These are phyloP conservation scores for Catharanthus roseus DNA, from an alignment of 257 asterid genomes.

Conservation along the genomic window DNA sequence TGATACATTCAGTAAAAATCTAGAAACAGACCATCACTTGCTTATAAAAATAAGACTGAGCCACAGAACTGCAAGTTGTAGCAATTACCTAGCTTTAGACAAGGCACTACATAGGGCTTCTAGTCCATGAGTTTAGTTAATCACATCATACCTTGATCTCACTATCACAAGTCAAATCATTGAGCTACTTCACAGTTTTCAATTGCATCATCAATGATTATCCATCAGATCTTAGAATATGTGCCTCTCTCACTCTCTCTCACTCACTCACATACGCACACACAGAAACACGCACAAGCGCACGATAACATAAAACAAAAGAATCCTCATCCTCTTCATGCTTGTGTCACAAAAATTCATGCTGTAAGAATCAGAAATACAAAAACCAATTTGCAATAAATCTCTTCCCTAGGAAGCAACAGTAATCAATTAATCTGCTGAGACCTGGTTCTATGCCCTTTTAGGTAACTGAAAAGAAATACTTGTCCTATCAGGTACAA, in stretches of 20 bases:
- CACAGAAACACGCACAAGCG: neutral
- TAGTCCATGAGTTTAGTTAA: neutral
- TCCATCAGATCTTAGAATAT: neutral
- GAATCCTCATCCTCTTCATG: neutral
- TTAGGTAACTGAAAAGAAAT: neutral
- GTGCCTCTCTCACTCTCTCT: neutral
- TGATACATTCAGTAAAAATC: neutral
- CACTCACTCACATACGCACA: too few relatives aligned
- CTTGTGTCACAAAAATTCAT: neutral
- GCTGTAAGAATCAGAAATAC: neutral
- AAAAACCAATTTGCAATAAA: neutral
- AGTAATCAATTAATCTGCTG: neutral
- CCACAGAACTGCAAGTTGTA: neutral
- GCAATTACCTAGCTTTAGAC: neutral
- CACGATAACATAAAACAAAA: neutral
- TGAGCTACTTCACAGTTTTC: neutral
- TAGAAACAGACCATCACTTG: neutral
- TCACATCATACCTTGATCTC: neutral
- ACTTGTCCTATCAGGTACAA: slow-evolving; percentile 5
- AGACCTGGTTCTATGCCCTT: neutral
- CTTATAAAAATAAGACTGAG: neutral
- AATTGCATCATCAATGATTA: neutral
- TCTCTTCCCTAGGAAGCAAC: neutral
- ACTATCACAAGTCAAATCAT: neutral
- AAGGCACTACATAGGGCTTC: neutral